A percentile compares a stretch with the other conserved stretches of the same genome.
Evolutionary conservation across 257 asterid species (phyloP).

Genomic region (Fraxinus excelsior): DNA sequence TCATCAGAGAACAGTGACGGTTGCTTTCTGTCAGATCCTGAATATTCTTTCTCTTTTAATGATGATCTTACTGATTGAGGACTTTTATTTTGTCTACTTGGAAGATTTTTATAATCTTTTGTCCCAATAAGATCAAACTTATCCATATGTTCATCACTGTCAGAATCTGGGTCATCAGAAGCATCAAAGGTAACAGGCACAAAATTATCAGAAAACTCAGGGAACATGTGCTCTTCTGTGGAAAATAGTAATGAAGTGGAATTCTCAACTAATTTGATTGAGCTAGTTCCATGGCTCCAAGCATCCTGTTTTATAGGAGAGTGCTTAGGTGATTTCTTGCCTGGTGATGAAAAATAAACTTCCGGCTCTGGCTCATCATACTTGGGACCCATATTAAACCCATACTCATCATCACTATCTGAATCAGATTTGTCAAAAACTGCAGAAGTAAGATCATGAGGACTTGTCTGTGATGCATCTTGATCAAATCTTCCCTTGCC

Average conservation of each 20-base stretch:
- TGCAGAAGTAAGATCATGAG: slow-evolving; percentile 48
- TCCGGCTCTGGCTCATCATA: slow-evolving; percentile 55
- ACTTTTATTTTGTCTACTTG: slow-evolving; percentile 15
- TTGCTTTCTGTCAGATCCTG: slow-evolving; percentile 31
- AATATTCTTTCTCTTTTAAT: slow-evolving; percentile 18
- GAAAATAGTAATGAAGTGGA: slow-evolving; percentile 38
- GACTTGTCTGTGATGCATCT: slow-evolving; percentile 39
- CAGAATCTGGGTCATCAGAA: slow-evolving; percentile 58
- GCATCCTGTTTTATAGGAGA: not conserved
- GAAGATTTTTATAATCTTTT: slow-evolving; percentile 21
- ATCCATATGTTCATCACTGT: slow-evolving; percentile 47
- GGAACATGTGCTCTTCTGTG: slow-evolving; percentile 36
- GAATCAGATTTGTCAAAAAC: slow-evolving; percentile 66
- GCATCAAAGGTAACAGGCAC: slow-evolving; percentile 64
- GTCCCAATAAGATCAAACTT: slow-evolving; percentile 19
- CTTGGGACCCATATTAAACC: slow-evolving; percentile 40
- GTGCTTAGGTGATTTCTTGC: not conserved
- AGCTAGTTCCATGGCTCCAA: slow-evolving; percentile 26
- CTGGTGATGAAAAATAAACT: not conserved
- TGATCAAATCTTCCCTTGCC: slow-evolving; percentile 30
- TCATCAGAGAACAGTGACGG: slow-evolving; percentile 40
- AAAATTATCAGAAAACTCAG: slow-evolving; percentile 44
- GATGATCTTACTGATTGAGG: slow-evolving; percentile 23
- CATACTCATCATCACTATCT: slow-evolving; percentile 49
- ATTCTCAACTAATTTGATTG: slow-evolving; percentile 36